Base-by-base conservation (phyloP, 73 alveolate genomes). In the Paramecium sonneborni region DNA sequence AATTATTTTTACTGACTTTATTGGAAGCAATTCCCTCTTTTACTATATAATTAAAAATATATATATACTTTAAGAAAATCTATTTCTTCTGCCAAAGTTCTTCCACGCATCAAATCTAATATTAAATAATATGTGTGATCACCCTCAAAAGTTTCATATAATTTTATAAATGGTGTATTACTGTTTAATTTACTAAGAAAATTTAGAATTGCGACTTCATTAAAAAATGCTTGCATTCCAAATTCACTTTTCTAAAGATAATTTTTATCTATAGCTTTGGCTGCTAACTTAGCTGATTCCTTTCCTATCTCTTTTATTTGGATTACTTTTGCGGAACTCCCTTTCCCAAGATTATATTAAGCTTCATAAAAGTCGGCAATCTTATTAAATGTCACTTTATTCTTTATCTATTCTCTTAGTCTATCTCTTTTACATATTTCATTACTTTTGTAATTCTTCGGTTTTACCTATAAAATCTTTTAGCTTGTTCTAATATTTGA, bases 61-160 rank as follows among this genome's bases (percentile, higher is more conserved):
- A 18, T 43, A 18, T 8, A n/a, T 79, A 79, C 90, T 23, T 79
- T 79, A 5, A 41, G 1, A 12, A 44, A 2, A 5, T 79, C 90
- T 10, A 79, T 21, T 34, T 88, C 94, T 46, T 88, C 89, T 43
- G 85, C 67, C 30, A 88, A 58, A 2, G 94, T 69, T 37, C 85
- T 67, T 43, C 94, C 94, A 24, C 48, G 82, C 52, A 88, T 43
- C 15, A 88, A 35, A 43, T 88, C 94, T 85, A 88, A 56, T 1
- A 88, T 82, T 44, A 88, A 72, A 28, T 88, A 88, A 57, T 43
- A 88, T 39, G 94, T 88, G 35, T 88, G 89, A 26, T 88, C 94
- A 1, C 94, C 94, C 76, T 88, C 94, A 39, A 43, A 88, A 8
- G 84, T 82, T 88, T 88, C 94, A 28, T 43, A 72, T 41, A 88